phyloP scores from a whole-genome alignment of 306 rosid species.

The Comarum palustre region DNA sequence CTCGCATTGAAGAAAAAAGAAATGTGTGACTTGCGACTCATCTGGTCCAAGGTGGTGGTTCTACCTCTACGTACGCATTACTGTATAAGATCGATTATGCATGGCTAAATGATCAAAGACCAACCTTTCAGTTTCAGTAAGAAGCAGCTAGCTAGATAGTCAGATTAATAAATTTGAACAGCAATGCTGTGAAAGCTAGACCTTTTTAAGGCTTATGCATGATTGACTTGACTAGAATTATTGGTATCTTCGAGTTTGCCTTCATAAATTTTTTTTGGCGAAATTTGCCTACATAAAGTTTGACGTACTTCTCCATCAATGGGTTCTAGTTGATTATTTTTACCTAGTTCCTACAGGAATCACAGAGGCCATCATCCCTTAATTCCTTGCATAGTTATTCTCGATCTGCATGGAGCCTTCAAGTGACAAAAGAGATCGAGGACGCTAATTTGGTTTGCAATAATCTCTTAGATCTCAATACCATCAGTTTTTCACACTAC shows the following conservation, averaged over 20 bases:
- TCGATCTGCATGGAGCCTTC: not conserved
- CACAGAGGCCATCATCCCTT: too few relatives aligned
- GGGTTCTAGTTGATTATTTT: not conserved
- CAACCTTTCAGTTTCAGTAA: not conserved
- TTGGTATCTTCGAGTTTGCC: not conserved
- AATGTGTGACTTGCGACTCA: not conserved
- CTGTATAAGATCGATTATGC: not conserved
- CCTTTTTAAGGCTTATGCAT: not conserved
- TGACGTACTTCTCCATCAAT: not conserved
- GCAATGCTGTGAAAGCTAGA: not conserved
- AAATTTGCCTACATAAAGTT: too few relatives aligned
- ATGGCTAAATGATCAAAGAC: not conserved
- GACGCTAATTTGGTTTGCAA: not conserved
- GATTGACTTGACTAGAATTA: not conserved
- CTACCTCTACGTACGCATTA: not conserved
- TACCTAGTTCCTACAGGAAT: not conserved
- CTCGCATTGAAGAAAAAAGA: not conserved
- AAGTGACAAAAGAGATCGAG: not conserved
- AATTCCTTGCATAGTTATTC: not conserved
- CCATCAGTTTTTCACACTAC: too few relatives aligned
- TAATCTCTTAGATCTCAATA: too few relatives aligned
- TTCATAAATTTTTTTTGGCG: not conserved
- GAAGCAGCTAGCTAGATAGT: not conserved
- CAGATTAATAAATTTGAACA: not conserved
- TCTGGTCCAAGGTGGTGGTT: not conserved